Conservation (phyloP, 805 yeast species). For the Starmerella lactis-condensi region DNA sequence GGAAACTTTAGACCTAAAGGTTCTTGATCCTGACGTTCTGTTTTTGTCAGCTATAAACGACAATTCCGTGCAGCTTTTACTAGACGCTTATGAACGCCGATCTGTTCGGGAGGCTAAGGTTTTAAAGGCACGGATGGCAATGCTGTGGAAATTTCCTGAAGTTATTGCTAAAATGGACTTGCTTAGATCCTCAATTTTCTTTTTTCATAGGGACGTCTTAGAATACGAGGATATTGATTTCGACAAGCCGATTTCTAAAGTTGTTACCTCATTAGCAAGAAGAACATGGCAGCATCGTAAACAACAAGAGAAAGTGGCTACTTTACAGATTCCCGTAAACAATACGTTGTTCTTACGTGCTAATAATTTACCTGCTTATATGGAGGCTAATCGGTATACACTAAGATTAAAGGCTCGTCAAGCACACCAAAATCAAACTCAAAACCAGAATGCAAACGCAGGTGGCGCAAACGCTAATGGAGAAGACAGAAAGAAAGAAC, state of each 20-base stretch:
- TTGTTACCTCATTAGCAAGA: conserved; percentile 73
- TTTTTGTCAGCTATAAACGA: conserved; percentile 21
- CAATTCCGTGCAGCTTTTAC: conserved; percentile 23
- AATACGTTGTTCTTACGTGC: conserved; percentile 45
- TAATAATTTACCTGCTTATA: conserved; percentile 59
- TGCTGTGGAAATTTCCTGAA: conserved; percentile 77
- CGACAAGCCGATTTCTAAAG: conserved; percentile 17
- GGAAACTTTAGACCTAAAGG: conserved; percentile 64
- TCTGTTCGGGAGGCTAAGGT: conserved; percentile 55
- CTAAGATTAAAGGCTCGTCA: conserved; percentile 38
- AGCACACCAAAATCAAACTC: conserved; percentile 4
- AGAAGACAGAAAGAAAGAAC: conserved; percentile 10
- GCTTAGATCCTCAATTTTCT: conserved; percentile 54
- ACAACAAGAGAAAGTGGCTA: conserved; percentile 41
- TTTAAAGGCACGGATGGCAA: conserved; percentile 60
- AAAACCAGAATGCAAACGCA: conserved; percentile 11
- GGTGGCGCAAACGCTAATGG: conserved; percentile 16
- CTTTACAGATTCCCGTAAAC: conserved; percentile 46
- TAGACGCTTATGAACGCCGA: conserved; percentile 56
- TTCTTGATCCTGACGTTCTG: conserved; percentile 45
- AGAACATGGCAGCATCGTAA: conserved; percentile 73
- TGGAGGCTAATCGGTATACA: conserved; percentile 74
- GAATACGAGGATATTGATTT: conserved; percentile 27
- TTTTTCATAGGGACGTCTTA: conserved; percentile 38
- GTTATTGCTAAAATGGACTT: conserved; percentile 58